Evolutionary conservation across 768 basidiomycete genomes (phyloP), one percentile per base, ranked within the genome.

Genomic region (Mycena galopus): DNA sequence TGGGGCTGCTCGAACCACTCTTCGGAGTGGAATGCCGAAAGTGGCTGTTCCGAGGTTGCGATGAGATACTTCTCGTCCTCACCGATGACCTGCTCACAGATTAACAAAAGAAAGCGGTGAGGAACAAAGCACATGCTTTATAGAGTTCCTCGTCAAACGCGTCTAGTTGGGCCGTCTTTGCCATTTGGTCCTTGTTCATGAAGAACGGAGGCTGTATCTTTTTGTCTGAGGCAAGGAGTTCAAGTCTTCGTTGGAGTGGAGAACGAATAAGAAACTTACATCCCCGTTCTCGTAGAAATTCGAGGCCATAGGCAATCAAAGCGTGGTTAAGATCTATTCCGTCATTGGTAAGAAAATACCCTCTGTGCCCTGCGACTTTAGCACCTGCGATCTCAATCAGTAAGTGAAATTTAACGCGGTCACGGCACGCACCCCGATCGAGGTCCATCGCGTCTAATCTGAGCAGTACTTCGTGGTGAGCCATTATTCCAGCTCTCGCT

Each of bases 121-220:
- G 23, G 12, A 47, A n/a, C 21, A 39, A 66, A 16, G n/a, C 14
- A 39, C 82, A 33, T 57, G 91, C 95, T 88, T 98, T 98, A 90
- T 99, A 99, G 19, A 99, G 86, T 78, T 98, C 97, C 83, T 99
- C 98, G 80, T 99, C 98, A 77, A 99, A 99, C 82, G 99, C 96
- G 76, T 96, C 95, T 25, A 99, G 90, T 80, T 99, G 98, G 2
- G 98, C 98, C 0, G 98, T 99, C 86, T 98, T 97, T 68, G 90
- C 91, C 98, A 99, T 99, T 77, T 94, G 88, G 27, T 97, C 95
- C 82, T 96, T 97, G 87, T 96, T 96, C 93, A 99, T 98, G 87
- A 99, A 93, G 86, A 98, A 99, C 0, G 98, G 98, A 4, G 97
- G 95, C 81, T 97, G 96, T 60, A 99, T 90, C 84, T 97, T 98